Percentiles rank a stretch among this genome's conserved stretches.
Conservation (phyloP, 257 asterid genomes). For the Nicotiana otophora region DNA sequence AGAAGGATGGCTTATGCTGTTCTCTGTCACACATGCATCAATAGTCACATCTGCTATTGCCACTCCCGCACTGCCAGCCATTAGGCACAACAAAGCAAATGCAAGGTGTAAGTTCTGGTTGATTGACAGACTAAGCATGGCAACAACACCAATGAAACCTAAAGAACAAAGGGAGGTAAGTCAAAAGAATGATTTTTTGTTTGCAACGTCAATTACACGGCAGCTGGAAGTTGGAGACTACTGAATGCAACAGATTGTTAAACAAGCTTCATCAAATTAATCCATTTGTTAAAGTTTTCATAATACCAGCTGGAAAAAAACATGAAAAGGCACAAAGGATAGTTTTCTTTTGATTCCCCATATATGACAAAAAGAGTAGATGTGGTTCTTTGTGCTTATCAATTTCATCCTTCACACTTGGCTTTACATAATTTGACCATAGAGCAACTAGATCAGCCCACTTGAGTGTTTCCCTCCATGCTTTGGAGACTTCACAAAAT, state of each 20-base stretch:
- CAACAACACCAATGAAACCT: constrained; percentile 44
- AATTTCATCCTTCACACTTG: background rate
- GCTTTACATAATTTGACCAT: background rate
- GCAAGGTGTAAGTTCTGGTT: constrained; percentile 28
- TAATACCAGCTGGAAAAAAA: background rate
- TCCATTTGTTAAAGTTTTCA: too few relatives aligned
- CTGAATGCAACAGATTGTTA: background rate
- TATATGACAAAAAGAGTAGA: background rate
- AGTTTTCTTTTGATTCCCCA: background rate
- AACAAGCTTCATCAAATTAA: background rate
- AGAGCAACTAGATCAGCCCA: background rate
- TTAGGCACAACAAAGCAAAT: constrained; percentile 39
- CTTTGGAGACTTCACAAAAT: background rate
- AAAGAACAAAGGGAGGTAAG: constrained; percentile 17
- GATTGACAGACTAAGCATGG: constrained; percentile 48
- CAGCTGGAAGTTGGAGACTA: background rate
- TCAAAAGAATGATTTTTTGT: background rate
- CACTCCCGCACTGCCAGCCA: constrained; percentile 43
- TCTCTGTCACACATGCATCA: constrained; percentile 67
- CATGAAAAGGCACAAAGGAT: background rate
- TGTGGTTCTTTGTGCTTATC: background rate
- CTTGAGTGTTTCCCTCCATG: background rate
- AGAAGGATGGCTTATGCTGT: constrained; percentile 45
- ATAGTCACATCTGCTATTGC: constrained; percentile 66
- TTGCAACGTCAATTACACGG: background rate